phyloP scores from a whole-genome alignment of 129 eudicot species.

The Chrysanthemum makinoi region DNA sequence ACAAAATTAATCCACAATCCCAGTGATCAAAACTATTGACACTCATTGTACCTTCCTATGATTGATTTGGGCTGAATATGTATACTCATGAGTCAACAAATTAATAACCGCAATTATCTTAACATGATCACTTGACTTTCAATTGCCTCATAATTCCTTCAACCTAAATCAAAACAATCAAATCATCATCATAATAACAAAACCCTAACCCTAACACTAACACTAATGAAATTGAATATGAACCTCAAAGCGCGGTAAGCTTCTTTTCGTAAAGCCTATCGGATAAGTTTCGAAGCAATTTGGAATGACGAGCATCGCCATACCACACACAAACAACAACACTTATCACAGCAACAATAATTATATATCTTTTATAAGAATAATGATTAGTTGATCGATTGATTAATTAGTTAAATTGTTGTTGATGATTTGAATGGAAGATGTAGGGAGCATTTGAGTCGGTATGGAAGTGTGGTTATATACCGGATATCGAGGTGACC shows the following conservation, averaged over 20 bases:
- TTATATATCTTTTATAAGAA: neutral
- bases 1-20: slow-evolving; percentile 11
- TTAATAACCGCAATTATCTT: slow-evolving; percentile 76
- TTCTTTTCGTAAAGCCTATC: slow-evolving; percentile 92
- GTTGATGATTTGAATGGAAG: no score
- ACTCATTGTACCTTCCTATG: slow-evolving; percentile 62
- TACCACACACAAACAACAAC: slow-evolving; percentile 18
- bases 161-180: slow-evolving; percentile 48
- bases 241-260: slow-evolving; percentile 92
- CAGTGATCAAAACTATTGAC: neutral
- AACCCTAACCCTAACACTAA: neutral
- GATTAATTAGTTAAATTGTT: neutral
- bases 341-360: no score
- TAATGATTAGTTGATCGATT: neutral
- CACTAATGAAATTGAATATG: neutral
- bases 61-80: slow-evolving; percentile 80
- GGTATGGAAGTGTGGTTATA: no score
- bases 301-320: slow-evolving; percentile 83
- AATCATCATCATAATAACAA: slow-evolving; percentile 24
- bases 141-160: slow-evolving; percentile 89
- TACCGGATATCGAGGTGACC: slow-evolving; percentile 13
- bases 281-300: slow-evolving; percentile 75
- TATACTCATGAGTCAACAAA: slow-evolving; percentile 70
- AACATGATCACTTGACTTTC: slow-evolving; percentile 72
- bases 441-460: no score